Base-by-base conservation (phyloP, 345 rosid species). In the Citropsis articulata region DNA sequence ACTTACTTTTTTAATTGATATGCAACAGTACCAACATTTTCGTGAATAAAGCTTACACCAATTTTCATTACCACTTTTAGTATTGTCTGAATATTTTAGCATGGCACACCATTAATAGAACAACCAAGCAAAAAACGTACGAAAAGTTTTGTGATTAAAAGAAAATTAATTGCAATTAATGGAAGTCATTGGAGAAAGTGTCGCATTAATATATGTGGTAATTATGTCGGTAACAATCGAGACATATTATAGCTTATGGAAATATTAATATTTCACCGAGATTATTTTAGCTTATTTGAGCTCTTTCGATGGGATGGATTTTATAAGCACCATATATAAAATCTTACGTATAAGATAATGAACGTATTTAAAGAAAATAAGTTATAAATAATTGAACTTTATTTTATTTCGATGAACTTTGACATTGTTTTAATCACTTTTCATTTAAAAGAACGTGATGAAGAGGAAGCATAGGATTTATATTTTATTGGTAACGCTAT, bases 41-140 rank as follows among this genome's bases (percentile, higher is more conserved):
- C 0, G 45, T 9, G 4, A 42, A 42, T 0, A 4, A 2, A 10
- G 1, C 16, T 10, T 4, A 0, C 8, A 6, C 3, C 24, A 0
- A 5, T 21, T 55, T 55, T 10, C 1, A 19, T 56, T 56, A 19
- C 35, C 14, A 0, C 31, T 30, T 63, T 30, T 30, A 19, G 67
- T 2, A 6, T 21, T 27, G 28, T 22, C 18, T 13, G 12, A 45
- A 45, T 45, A 12, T 45, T 45, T 45, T 13, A 18, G 50, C 50
- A 13, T 0, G 5, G 5, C 14, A 66, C 27, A 66, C 27, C 45
- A 66, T 38, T 38, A 42, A 40, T 5, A n/a, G 50, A 18, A 18
- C 33, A 18, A 5, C 35, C 21, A 66, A 67, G 6, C 3, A 1
- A 67, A 1, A 48, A 70, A 18, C 24, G 38, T 48, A 28, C 8